Conservation (phyloP, 1,139 yeast species). For the Meyerozyma elateridarum region DNA sequence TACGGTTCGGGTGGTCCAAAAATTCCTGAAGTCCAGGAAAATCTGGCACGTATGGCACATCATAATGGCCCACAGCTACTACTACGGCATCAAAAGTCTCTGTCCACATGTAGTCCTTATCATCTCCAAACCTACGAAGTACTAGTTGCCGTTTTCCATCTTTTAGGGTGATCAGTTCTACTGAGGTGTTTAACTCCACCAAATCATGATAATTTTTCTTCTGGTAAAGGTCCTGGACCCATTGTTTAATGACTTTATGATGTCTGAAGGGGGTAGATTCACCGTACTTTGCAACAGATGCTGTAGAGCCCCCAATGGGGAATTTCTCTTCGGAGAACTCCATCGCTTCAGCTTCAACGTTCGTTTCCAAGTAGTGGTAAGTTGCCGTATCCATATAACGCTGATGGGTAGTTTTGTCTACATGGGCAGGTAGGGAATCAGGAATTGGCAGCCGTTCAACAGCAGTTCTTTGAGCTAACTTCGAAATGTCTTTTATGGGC, state of each 20-base stretch:
- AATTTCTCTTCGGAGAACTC: conserved; percentile 15
- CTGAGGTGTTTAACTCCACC: conserved; percentile 9
- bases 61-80: conserved; percentile 53
- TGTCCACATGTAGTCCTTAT: conserved; percentile 10
- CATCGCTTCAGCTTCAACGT: conserved; percentile 15
- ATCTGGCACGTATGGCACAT: conserved; percentile 42
- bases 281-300: conserved; percentile 16
- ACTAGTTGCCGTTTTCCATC: conserved; percentile 7
- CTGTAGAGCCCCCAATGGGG: conserved; percentile 10
- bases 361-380: conserved; percentile 14
- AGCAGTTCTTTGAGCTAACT: conserved; percentile 10
- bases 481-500: conserved; percentile 13
- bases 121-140: conserved; percentile 8
- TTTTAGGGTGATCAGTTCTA: conserved; percentile 7
- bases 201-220: conserved; percentile 18
- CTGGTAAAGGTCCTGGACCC: conserved; percentile 15
- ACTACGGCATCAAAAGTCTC: conserved; percentile 50
- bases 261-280: conserved; percentile 13
- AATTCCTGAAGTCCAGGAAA: conserved; percentile 1
- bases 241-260: conserved; percentile 10
- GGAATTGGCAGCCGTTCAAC: conserved; percentile 12
- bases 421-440: conserved; percentile 10
- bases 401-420: conserved; percentile 12
- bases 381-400: conserved; percentile 20
- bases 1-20: conserved; percentile 1